Evolutionary conservation across 164 flowering plant species (phyloP).

Genomic region (Vitis cinerea): DNA sequence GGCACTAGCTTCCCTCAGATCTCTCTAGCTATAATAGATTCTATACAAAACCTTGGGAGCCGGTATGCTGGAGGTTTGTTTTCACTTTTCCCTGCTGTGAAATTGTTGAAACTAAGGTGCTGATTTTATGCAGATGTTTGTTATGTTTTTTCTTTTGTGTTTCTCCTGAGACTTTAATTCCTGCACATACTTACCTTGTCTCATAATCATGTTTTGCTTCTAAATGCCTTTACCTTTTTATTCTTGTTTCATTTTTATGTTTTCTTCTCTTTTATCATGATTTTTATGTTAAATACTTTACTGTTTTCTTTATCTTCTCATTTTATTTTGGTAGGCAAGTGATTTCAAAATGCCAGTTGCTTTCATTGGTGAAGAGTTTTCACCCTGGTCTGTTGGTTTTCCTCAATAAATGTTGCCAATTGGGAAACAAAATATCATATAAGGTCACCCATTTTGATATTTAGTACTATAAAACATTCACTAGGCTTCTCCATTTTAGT

Average conservation of each 20-base stretch:
- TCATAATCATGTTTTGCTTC: background rate
- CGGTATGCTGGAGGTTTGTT: slow-evolving; percentile 85
- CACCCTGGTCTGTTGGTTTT: too few relatives aligned
- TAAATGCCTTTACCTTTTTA: background rate
- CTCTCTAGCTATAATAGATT: slow-evolving; percentile 88
- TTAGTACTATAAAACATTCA: background rate
- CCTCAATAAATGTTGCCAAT: background rate
- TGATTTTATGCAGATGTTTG: background rate
- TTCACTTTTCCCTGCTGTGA: background rate
- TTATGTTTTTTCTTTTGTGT: background rate
- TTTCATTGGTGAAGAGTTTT: background rate
- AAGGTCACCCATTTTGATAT: background rate
- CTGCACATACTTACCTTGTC: background rate
- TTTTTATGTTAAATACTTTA: too few relatives aligned
- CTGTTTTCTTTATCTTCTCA: background rate
- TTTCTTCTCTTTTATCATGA: too few relatives aligned
- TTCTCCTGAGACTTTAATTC: background rate
- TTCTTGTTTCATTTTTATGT: background rate
- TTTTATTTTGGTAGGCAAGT: background rate
- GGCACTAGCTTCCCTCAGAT: slow-evolving; percentile 98
- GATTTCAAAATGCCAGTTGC: background rate
- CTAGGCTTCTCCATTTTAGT: background rate
- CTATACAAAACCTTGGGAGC: slow-evolving; percentile 68
- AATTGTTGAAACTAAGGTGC: background rate
- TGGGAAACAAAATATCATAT: background rate